phyloP scores from a whole-genome alignment of 345 rosid species.

The Clausena lansium region DNA sequence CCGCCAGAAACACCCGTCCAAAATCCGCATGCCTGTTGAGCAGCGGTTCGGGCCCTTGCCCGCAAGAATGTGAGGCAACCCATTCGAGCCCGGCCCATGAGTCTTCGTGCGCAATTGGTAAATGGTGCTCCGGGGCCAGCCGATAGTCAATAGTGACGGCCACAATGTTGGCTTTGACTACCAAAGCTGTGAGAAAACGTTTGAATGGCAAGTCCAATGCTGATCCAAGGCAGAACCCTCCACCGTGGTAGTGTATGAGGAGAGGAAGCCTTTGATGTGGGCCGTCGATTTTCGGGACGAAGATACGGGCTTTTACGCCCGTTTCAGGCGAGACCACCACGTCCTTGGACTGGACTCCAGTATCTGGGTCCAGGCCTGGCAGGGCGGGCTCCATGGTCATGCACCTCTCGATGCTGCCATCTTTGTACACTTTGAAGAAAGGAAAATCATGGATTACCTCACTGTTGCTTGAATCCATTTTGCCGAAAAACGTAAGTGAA shows the following conservation, averaged over 20 bases:
- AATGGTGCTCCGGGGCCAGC: slow-evolving; percentile 58
- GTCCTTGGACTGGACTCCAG: slow-evolving; percentile 36
- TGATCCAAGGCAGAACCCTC: slow-evolving; percentile 48
- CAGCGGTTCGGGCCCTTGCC: slow-evolving; percentile 44
- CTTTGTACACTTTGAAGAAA: slow-evolving; percentile 37
- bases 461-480: slow-evolving; percentile 23
- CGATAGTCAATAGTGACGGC: slow-evolving; percentile 55
- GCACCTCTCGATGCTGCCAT: slow-evolving; percentile 35
- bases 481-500: too few species aligned
- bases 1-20: slow-evolving; percentile 36
- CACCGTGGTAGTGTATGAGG: slow-evolving; percentile 53
- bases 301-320: slow-evolving; percentile 32
- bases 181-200: slow-evolving; percentile 11
- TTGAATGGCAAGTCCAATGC: slow-evolving; percentile 22
- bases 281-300: slow-evolving; percentile 18
- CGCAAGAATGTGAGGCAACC: slow-evolving; percentile 38
- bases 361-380: slow-evolving; percentile 24
- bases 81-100: slow-evolving; percentile 52
- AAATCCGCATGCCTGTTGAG: slow-evolving; percentile 47
- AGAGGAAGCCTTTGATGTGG: slow-evolving; percentile 34
- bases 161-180: slow-evolving; percentile 27
- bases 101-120: slow-evolving; percentile 56
- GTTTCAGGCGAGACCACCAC: slow-evolving; percentile 9
- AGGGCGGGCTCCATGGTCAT: not conserved
- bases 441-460: slow-evolving; percentile 35